Evolutionary conservation across 1,139 yeast genomes (phyloP), one percentile per base, ranked within the genome.

Genomic region (Trichomonascaceae sp.): DNA sequence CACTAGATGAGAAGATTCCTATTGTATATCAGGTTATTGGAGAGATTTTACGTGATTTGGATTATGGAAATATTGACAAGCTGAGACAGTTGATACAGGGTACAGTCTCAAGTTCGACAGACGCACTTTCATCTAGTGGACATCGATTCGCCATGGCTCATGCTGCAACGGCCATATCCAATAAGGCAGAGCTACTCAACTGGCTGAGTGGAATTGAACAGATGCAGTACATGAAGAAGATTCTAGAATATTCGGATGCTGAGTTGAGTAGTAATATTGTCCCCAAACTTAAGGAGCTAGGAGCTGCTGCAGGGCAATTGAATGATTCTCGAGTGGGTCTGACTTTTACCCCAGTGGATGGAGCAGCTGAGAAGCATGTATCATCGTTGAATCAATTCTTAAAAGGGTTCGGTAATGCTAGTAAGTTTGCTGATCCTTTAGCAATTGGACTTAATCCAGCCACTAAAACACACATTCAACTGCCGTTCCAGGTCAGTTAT

Each of bases 401-500:
- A 19, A 22, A 41, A 2, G 15, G 43, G 18, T 36, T 53, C 13
- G 18, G 39, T 6, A 12, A 46, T 22, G 10, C 45, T 22, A 27
- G 50, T 36, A 32, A 49, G 18, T 32, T 55, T 15, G 53, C 49
- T 18, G 53, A 44, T 15, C 48, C 54, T 48, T 19, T n/a, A 3
- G 32, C 45, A 2, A 19, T 38, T 17, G 12, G 22, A 6, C 50
- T 60, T 38, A 48, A 19, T 12, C 8, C 44, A 1, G 12, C 47
- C 7, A 41, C n/a, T 3, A 71, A 71, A 45, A 78, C 84, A 0
- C 77, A 81, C 59, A 77, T 91, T 53, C 76, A 83, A 57, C 76
- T 93, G 57, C 98, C 98, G 27, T 89, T 87, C 72, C 97, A 89
- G 65, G 96, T 91, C 7, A 86, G 89, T 45, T 93, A 89, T 65